Evolutionary conservation across 495 filamentous ascomycete species (phyloP).

Genomic region (Amorphotheca resinae): DNA sequence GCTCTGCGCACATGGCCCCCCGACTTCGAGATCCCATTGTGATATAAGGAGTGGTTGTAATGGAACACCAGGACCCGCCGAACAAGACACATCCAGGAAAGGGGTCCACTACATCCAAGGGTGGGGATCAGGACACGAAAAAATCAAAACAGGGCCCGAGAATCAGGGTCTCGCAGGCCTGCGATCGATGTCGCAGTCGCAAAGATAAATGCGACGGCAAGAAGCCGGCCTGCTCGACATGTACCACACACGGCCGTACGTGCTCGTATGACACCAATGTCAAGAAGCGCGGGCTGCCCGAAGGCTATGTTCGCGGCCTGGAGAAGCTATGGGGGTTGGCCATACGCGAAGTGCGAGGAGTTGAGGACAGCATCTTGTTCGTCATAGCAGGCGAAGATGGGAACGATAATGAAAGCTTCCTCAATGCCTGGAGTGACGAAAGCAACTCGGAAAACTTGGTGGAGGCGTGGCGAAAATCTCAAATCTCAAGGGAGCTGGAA

Average conservation of each 20-base stretch:
- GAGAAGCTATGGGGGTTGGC: slow-evolving; percentile 34
- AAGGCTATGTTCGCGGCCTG: slow-evolving; percentile 50
- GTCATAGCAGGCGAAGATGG: slow-evolving; percentile 9
- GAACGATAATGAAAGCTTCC: background rate
- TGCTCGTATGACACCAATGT: slow-evolving; percentile 60
- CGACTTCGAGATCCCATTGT: too few species aligned
- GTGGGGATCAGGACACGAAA: slow-evolving; percentile 1
- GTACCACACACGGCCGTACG: slow-evolving; percentile 40
- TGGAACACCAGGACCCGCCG: slow-evolving; percentile 1
- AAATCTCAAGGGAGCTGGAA: slow-evolving; percentile 40
- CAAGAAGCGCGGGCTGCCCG: slow-evolving; percentile 58
- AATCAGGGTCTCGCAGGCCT: slow-evolving; percentile 47
- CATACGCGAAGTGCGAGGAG: slow-evolving; percentile 16
- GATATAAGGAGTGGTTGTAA: background rate
- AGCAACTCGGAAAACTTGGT: slow-evolving; percentile 39
- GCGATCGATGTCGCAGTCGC: slow-evolving; percentile 88
- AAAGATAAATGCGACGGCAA: slow-evolving; percentile 82
- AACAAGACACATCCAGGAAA: background rate
- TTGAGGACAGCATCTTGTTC: slow-evolving; percentile 16
- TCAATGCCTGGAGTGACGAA: slow-evolving; percentile 34
- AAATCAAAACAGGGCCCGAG: slow-evolving; percentile 14
- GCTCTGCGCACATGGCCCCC: too few species aligned
- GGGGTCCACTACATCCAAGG: background rate
- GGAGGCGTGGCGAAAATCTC: slow-evolving; percentile 44
- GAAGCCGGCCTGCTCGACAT: slow-evolving; percentile 51